A percentile compares a stretch with the other conserved stretches of the same genome.
These are phyloP conservation scores for Penicillium sp. DNA, from an alignment of 2,329 filamentous ascomycete genomes.

Conservation along the genomic window DNA sequence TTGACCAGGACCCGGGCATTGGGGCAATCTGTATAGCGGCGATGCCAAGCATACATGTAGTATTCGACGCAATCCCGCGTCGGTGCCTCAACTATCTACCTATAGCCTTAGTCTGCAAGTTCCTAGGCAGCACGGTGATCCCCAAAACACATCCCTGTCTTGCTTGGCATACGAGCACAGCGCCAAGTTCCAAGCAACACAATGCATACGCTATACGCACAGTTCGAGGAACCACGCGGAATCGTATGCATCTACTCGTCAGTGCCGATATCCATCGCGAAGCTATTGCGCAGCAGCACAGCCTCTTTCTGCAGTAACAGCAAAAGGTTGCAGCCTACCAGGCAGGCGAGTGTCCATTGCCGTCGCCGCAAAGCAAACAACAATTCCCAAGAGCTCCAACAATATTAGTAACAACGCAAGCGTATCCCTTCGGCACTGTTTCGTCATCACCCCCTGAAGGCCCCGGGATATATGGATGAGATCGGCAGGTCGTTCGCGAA, in stretches of 20 bases:
- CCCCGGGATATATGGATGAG: neutral
- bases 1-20: neutral
- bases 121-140: conserved; percentile 6
- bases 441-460: neutral
- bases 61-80: neutral
- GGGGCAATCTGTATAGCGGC: neutral
- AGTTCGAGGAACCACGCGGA: neutral
- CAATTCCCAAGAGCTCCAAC: neutral
- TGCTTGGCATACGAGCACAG: conserved; percentile 10
- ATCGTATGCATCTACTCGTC: neutral
- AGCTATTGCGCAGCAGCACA: conserved; percentile 1
- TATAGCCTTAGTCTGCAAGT: neutral
- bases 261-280: neutral
- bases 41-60: neutral
- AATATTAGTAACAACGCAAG: conserved; percentile 4
- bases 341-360: conserved; percentile 3
- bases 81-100: neutral
- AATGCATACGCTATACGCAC: neutral
- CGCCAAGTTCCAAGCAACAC: conserved; percentile 7
- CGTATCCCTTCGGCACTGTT: neutral
- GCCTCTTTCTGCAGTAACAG: conserved; percentile 5
- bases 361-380: neutral
- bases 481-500: conserved; percentile 3
- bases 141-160: conserved; percentile 9
- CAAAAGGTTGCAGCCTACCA: conserved; percentile 4